Conservation (phyloP, 768 basidiomycete genomes). For the Trametes villosa region DNA sequence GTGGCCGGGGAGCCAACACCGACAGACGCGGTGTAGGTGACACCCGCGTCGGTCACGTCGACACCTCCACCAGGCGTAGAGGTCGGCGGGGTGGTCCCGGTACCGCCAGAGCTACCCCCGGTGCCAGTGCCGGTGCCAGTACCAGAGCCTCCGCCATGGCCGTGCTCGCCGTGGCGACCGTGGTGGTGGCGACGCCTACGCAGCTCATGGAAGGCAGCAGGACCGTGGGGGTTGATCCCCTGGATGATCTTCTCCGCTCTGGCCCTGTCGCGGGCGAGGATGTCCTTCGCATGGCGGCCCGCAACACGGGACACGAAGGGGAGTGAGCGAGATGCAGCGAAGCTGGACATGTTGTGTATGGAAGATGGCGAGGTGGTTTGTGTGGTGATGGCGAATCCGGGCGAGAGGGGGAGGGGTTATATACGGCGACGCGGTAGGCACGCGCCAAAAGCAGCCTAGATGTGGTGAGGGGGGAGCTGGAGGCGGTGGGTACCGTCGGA, state of each 20-base stretch:
- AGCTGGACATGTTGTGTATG: slow-evolving; percentile 41
- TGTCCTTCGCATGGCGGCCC: slow-evolving; percentile 46
- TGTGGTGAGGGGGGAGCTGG: slow-evolving; percentile 4
- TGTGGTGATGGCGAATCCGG: slow-evolving; percentile 4
- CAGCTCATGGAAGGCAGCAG: slow-evolving; percentile 39
- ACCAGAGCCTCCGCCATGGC: slow-evolving; percentile 21
- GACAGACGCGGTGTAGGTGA: slow-evolving; percentile 58
- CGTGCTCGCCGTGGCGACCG: slow-evolving; percentile 15
- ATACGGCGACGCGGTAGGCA: slow-evolving; percentile 5
- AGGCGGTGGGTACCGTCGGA: slow-evolving; percentile 3
- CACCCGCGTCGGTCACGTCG: slow-evolving; percentile 61
- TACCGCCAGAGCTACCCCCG: slow-evolving; percentile 10
- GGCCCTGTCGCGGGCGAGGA: slow-evolving; percentile 56
- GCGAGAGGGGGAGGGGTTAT: slow-evolving; percentile 7
- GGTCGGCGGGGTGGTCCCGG: slow-evolving; percentile 17
- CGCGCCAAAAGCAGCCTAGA: slow-evolving; percentile 1
- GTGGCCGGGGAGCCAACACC: slow-evolving; percentile 56
- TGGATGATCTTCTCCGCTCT: slow-evolving; percentile 60
- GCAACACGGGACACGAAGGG: slow-evolving; percentile 52
- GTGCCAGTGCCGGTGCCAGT: slow-evolving; percentile 18
- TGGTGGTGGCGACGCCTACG: slow-evolving; percentile 34
- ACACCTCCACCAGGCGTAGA: slow-evolving; percentile 40
- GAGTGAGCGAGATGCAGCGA: slow-evolving; percentile 38
- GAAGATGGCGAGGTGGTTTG: not conserved
- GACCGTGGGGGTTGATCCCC: slow-evolving; percentile 59